A percentile compares a stretch with the other conserved stretches of the same genome.
These are phyloP conservation scores for Oropetium thomaeum DNA, from an alignment of 176 grass and related monocot species.

Conservation along the genomic window DNA sequence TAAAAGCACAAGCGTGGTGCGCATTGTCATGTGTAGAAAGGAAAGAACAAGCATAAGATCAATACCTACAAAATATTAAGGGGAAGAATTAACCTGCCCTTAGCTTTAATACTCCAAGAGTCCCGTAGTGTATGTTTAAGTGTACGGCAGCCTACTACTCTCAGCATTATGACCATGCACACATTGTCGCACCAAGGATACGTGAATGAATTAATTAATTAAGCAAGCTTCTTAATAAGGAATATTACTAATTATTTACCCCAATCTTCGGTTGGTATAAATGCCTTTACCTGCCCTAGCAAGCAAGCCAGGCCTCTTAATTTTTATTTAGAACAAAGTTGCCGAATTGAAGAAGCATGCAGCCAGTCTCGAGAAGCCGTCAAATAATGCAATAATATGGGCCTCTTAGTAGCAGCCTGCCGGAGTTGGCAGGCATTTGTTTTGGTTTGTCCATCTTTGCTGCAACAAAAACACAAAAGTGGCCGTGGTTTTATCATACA, in stretches of 20 bases:
- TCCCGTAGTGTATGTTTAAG: neutral
- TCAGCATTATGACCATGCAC: neutral
- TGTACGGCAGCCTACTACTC: neutral
- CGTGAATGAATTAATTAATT: neutral
- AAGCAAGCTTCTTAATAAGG: neutral
- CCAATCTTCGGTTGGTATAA: neutral
- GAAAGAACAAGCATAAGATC: neutral
- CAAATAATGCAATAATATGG: conserved; percentile 23
- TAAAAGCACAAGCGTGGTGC: too few species aligned
- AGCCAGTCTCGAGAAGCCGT: neutral
- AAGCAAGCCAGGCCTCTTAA: too few species aligned
- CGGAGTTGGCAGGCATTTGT: too few species aligned
- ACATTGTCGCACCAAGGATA: neutral
- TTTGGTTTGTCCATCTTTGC: too few species aligned
- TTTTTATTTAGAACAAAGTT: neutral
- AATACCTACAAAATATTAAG: neutral
- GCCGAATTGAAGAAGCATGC: neutral
- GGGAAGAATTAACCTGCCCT: conserved; percentile 1
- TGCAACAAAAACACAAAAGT: too few species aligned
- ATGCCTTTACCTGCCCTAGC: neutral
- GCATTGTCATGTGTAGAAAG: neutral
- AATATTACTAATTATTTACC: too few species aligned
- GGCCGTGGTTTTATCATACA: too few species aligned
- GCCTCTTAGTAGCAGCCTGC: too few species aligned
- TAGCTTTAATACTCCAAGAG: neutral